Conservation (phyloP, 2,329 filamentous ascomycete species). For the Fusarium sublunatum region DNA sequence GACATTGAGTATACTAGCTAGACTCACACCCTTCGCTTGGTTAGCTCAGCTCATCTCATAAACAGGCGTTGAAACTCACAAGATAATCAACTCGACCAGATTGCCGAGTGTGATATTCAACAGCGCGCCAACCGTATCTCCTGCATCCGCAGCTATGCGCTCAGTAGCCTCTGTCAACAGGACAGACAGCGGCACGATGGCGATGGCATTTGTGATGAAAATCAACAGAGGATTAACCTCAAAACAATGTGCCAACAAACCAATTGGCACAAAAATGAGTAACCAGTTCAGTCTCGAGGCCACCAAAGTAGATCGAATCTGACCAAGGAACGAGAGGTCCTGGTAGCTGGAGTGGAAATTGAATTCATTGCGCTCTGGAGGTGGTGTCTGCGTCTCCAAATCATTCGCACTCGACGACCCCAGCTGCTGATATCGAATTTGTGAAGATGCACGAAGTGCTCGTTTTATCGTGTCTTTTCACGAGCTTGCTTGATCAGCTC, state of each 20-base stretch:
- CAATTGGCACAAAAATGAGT: slow-evolving; percentile 76
- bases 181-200: slow-evolving; percentile 68
- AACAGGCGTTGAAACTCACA: slow-evolving; percentile 49
- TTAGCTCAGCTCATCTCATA: slow-evolving; percentile 42
- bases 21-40: slow-evolving; percentile 51
- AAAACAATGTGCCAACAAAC: slow-evolving; percentile 65
- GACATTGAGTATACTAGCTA: not conserved
- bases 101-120: slow-evolving; percentile 73
- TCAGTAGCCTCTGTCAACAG: slow-evolving; percentile 70
- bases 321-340: slow-evolving; percentile 33
- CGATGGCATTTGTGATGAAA: slow-evolving; percentile 70
- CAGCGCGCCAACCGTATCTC: slow-evolving; percentile 68
- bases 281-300: slow-evolving; percentile 70
- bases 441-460: slow-evolving; percentile 41
- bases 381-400: slow-evolving; percentile 40
- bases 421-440: slow-evolving; percentile 40
- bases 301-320: slow-evolving; percentile 47
- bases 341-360: slow-evolving; percentile 21
- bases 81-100: slow-evolving; percentile 71
- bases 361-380: slow-evolving; percentile 28
- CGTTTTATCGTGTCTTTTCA: slow-evolving; percentile 38
- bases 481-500: slow-evolving; percentile 24
- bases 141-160: slow-evolving; percentile 65
- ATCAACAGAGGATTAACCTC: slow-evolving; percentile 54
- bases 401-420: slow-evolving; percentile 33